Conservation (phyloP, 768 basidiomycete species). For the Suillus americanus region DNA sequence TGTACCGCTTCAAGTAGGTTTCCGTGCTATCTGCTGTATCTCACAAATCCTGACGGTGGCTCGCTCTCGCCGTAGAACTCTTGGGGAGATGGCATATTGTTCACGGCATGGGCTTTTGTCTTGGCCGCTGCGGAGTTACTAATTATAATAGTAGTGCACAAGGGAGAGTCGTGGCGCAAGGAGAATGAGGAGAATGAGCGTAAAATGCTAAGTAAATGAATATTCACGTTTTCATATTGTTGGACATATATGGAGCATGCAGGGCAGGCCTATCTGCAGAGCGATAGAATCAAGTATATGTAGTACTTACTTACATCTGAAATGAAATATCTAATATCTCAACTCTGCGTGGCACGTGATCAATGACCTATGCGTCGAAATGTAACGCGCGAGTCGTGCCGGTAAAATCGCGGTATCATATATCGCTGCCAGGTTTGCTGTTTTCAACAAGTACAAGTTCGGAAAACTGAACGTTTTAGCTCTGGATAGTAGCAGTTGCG, state of each 20-base stretch:
- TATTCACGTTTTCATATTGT: background rate
- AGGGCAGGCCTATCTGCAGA: background rate
- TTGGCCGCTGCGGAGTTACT: slow-evolving; percentile 52
- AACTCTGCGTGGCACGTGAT: background rate
- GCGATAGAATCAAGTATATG: background rate
- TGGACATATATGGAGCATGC: background rate
- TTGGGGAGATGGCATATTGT: slow-evolving; percentile 79
- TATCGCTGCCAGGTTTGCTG: background rate
- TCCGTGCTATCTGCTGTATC: background rate
- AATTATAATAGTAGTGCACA: slow-evolving; percentile 58
- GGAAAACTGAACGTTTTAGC: background rate
- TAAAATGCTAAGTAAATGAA: slow-evolving; percentile 6
- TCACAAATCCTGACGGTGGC: background rate
- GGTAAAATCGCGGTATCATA: background rate
- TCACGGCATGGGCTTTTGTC: slow-evolving; percentile 63
- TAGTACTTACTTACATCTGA: background rate
- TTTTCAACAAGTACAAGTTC: background rate
- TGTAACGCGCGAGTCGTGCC: background rate
- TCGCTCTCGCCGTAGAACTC: slow-evolving; percentile 42
- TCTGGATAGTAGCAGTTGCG: background rate
- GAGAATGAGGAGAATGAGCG: slow-evolving; percentile 43
- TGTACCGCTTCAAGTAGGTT: slow-evolving; percentile 59
- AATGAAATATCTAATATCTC: background rate
- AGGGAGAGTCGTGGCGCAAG: slow-evolving; percentile 61
- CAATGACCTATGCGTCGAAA: background rate